These are phyloP conservation scores for Lepidium sativum DNA, from an alignment of 345 rosid species.

Conservation along the genomic window DNA sequence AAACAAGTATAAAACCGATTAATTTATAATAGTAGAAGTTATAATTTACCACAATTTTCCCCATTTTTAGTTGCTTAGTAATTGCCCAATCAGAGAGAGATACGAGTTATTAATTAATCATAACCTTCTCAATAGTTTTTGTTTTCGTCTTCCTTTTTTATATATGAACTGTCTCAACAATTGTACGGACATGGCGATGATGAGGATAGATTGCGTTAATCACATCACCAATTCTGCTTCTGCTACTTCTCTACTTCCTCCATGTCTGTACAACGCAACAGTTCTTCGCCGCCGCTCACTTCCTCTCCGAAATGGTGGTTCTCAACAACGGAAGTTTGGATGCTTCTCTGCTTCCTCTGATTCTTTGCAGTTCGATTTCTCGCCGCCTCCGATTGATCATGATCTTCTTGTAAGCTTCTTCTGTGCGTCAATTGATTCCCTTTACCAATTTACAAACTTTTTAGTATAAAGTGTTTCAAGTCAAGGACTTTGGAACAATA, in stretches of 20 bases:
- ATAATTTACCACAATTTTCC: too few species aligned
- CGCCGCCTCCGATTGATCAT: conserved; percentile 89
- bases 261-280: background rate
- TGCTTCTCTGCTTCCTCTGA: conserved; percentile 31
- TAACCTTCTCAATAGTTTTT: background rate
- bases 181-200: conserved; percentile 25
- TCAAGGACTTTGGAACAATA: background rate
- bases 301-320: background rate
- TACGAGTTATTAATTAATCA: background rate
- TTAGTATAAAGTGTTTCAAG: background rate
- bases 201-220: conserved; percentile 2
- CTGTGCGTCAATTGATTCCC: background rate
- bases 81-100: too few species aligned
- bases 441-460: background rate
- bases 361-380: conserved; percentile 51
- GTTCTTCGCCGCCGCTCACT: conserved; percentile 11
- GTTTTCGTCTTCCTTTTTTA: background rate
- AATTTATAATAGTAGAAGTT: too few species aligned
- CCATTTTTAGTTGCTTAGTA: too few species aligned
- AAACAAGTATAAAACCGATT: too few species aligned
- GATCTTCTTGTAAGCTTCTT: conserved; percentile 49
- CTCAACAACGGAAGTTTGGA: background rate
- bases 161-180: background rate
- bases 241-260: conserved; percentile 15
- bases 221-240: conserved; percentile 12